Evolutionary conservation across 2,329 filamentous ascomycete genomes (phyloP), one percentile per base, ranked within the genome.

Genomic region (Colletotrichum camelliae): DNA sequence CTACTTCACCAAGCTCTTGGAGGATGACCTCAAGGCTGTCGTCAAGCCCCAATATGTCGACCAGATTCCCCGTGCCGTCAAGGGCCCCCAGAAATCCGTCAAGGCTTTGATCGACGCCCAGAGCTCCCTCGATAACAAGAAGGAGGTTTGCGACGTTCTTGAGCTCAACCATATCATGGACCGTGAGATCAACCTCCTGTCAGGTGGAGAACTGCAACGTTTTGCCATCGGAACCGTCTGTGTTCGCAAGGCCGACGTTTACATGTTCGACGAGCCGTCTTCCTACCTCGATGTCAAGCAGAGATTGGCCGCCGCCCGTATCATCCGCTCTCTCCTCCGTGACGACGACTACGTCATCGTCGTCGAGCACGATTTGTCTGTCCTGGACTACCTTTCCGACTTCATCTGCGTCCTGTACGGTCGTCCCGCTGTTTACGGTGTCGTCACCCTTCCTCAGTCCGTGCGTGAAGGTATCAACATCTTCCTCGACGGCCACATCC

Each of bases 241-340:
- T 82, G 96, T 98, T 27, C 96, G 98, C 85, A 93, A 98, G 82
- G 96, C 96, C 80, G 97, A 99, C 85, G 95, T 98, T 13, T 99
- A 99, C 90, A 98, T 99, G 97, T 99, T 99, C 82, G 97, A 99
- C 86, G 97, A 99, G 89, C 97, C 97, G 21, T 98, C 96, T 55
- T 99, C 97, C 48, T 99, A 98, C 86, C 92, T 99, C 74, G 97
- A 99, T 94, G 97, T 99, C 84, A 98, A 98, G 91, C 97, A 99
- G 88, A 95, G 97, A 93, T 89, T 99, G 80, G 94, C 94, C 80
- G 97, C 97, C 78, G 96, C 95, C 81, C 92, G 94, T 80, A 95
- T 98, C 80, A 98, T 99, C 81, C 96, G 97, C 79, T 96, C 95
- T 78, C 92, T 99, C 66, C 91, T 98, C 70, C 92, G 95, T 64